Base-by-base conservation (phyloP, 306 rosid genomes). In the Pterocarpus santalinus region DNA sequence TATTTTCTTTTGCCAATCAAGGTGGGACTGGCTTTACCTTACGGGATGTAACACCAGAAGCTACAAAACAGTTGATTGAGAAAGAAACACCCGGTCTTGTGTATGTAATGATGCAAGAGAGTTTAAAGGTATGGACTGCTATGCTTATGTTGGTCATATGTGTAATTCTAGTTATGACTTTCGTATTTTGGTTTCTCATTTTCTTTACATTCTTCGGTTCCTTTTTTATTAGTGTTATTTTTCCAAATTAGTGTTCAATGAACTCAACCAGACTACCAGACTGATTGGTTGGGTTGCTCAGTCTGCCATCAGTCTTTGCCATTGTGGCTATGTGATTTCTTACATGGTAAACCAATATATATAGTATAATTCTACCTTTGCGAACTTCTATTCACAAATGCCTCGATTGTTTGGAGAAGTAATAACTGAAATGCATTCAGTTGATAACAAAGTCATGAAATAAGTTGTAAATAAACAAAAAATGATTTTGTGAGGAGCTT, bases 11-110 rank as follows among this genome's bases (percentile, higher is more conserved):
- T 75, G 49, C 62, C 52, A 67, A 82, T 86, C 79, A 47, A 94
- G 99, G 99, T 85, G 99, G 97, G 76, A 93, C 99, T 35, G 99
- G 99, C 72, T 93, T 89, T 84, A 88, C 91, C 76, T 51, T 87
- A 17, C 85, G 94, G 33, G 99, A 93, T 82, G 88, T 93, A 74
- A 95, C 99, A 53, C 99, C 99, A 36, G 97, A 95, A 90, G 99
- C 99, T 63, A 95, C 99, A 61, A 93, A 95, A 85, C 86, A 73
- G 80, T 77, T 91, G 88, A 84, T 95, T 65, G 95, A 95, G 83
- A 95, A 82, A 88, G 97, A 95, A 90, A 95, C 97, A 77, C 97
- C 97, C 65, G 97, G 99, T 71, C 92, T 95, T 63, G 75, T 93
- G 64, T 68, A 90, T 82, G 94, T 89, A 80, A 95, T 95, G 99